Evolutionary conservation across 2,329 filamentous ascomycete genomes (phyloP), one percentile per base, ranked within the genome.

Genomic region (Lasiodiplodia gonubiensis): DNA sequence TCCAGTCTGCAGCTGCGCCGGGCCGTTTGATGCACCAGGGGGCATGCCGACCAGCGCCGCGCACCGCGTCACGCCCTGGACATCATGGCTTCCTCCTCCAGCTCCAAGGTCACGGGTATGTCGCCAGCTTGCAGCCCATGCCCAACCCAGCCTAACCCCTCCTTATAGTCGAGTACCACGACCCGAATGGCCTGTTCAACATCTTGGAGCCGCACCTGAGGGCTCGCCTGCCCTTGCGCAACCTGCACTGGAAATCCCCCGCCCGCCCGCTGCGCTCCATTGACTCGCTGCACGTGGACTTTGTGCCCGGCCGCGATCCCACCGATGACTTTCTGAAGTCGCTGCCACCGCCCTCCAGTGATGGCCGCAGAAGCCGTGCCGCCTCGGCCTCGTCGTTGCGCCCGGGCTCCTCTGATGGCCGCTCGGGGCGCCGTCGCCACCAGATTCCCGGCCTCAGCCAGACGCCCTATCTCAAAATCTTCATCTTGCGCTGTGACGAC

Each of bases 171-270:
- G 94, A 98, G 84, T 99, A 97, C 82, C 93, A 92, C 82, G 95
- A 99, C 81, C 94, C 95, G 64, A 91, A 92, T 77, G 90, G 92
- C 74, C 87, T 98, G 70, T 98, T 94, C 80, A 89, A 92, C 68
- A 86, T 94, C 64, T 84, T 98, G 52, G 90, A 91, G 12, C 88
- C 92, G 2, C 89, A 94, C 68, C 84, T 99, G 68, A 85, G 91
- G 49, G 85, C 91, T 51, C 90, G 92, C 66, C 85, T 98, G 0
- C 95, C 95, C 39, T 85, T 99, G 46, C 91, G 90, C 70, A 96
- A 98, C 75, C 88, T 99, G 54, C 93, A 98, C 76, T 99, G 95
- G 95, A 96, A 98, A 79, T 97, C 95, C 16, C 92, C 96, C 69
- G 90, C 91, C 33, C 91, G 95, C 0, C 95, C 95, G 2, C 83